Evolutionary conservation across 768 basidiomycete genomes (phyloP).

Genomic region (Agaricus subrufescens): DNA sequence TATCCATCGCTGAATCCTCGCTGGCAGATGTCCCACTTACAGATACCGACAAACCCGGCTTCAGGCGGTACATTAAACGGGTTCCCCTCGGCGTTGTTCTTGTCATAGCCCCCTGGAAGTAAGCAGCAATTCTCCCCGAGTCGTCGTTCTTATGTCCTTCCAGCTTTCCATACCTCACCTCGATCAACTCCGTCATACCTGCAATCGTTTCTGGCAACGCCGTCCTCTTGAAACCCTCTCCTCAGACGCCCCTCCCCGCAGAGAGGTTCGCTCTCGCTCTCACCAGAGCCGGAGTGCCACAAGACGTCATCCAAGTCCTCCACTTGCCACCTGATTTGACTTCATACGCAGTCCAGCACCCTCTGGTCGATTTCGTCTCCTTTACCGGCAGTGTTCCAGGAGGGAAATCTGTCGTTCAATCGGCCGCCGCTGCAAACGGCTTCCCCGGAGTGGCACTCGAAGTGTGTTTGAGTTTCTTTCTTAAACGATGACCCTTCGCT

Average conservation of each 20-base stretch:
- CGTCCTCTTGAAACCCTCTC: constrained; percentile 91
- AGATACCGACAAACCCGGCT: constrained; percentile 79
- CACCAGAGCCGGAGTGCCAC: constrained; percentile 72
- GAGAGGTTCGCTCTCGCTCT: constrained; percentile 75
- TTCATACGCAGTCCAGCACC: constrained; percentile 56
- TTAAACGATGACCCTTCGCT: neutral
- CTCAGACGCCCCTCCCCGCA: constrained; percentile 88
- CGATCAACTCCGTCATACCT: constrained; percentile 90
- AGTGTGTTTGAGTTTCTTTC: constrained; percentile 30
- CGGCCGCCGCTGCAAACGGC: constrained; percentile 56
- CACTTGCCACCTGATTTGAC: constrained; percentile 67
- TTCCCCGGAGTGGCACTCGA: constrained; percentile 90
- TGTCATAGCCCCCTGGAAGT: constrained; percentile 93
- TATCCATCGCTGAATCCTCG: constrained; percentile 72
- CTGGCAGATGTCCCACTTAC: constrained; percentile 72
- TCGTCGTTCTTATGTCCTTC: neutral
- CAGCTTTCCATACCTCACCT: constrained; percentile 86
- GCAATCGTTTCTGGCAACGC: constrained; percentile 88
- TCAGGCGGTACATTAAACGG: constrained; percentile 79
- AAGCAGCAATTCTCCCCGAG: constrained; percentile 20
- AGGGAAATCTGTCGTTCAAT: constrained; percentile 68
- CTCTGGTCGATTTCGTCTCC: constrained; percentile 70
- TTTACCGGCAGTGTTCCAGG: constrained; percentile 87
- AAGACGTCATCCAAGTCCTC: constrained; percentile 67
- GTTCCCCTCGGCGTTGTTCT: constrained; percentile 84